These are phyloP conservation scores for Ceratocystis smalleyi DNA, from an alignment of 2,329 filamentous ascomycete species.

Conservation along the genomic window DNA sequence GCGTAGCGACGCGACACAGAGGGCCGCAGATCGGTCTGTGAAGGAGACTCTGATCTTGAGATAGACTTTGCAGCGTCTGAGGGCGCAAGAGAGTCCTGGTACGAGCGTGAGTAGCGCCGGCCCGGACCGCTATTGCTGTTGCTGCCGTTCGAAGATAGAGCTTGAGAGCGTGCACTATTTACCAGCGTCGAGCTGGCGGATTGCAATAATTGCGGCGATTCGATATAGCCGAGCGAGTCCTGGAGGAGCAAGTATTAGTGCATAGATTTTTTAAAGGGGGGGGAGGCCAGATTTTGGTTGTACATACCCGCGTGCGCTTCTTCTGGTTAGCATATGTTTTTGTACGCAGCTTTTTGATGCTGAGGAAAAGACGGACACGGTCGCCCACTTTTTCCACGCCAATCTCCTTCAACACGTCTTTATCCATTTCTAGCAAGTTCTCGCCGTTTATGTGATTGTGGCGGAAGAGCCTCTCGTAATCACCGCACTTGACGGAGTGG, in stretches of 20 bases:
- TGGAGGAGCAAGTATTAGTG: slow-evolving; percentile 24
- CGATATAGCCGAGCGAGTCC: slow-evolving; percentile 73
- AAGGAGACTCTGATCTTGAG: slow-evolving; percentile 59
- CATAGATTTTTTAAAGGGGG: not conserved
- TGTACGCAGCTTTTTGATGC: slow-evolving; percentile 68
- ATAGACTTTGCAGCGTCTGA: slow-evolving; percentile 31
- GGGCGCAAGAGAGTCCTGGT: slow-evolving; percentile 33
- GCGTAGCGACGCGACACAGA: slow-evolving; percentile 26
- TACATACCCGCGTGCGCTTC: slow-evolving; percentile 67
- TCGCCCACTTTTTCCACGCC: slow-evolving; percentile 97
- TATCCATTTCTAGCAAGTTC: slow-evolving; percentile 92
- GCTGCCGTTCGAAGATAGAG: not conserved
- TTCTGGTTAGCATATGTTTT: slow-evolving; percentile 62
- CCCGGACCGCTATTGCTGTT: slow-evolving; percentile 23
- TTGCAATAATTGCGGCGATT: slow-evolving; percentile 48
- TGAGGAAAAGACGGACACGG: slow-evolving; percentile 75
- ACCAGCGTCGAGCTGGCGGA: slow-evolving; percentile 47
- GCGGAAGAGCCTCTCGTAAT: slow-evolving; percentile 81
- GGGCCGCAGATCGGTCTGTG: slow-evolving; percentile 35
- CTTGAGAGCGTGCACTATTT: slow-evolving; percentile 37
- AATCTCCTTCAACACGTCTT: slow-evolving; percentile 91
- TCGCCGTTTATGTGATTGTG: slow-evolving; percentile 95
- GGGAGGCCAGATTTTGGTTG: not conserved
- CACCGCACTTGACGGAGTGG: slow-evolving; percentile 75
- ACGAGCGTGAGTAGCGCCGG: slow-evolving; percentile 50